Evolutionary conservation across 805 yeast genomes (phyloP), one percentile per base, ranked within the genome.

Genomic region (Sugiyamaella lignohabitans): DNA sequence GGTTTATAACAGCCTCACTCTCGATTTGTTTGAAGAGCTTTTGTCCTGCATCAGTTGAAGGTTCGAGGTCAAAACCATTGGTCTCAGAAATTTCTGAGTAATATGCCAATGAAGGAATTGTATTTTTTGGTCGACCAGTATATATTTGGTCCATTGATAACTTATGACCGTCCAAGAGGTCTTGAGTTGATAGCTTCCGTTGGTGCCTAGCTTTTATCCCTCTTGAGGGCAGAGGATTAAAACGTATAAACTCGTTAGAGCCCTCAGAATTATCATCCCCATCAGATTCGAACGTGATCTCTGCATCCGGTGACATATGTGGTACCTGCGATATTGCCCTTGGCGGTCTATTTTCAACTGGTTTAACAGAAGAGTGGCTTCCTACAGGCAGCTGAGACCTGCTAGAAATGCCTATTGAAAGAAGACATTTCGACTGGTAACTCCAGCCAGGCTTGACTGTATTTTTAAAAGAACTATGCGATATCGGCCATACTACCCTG

Each of bases 201-300:
- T 18, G 18, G 18, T 6, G 21, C 10, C 18, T 20, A 8, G 20
- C 30, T 20, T 38, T 18, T n/a, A 35, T n/a, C 2, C 43, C 14
- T 35, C 40, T 40, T 14, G 22, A 39, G 14, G 49, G 45, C 8
- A 46, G 38, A 17, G 49, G 49, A 5, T 43, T 46, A 43, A 46
- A 46, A 29, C 34, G n/a, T 17, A 46, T 32, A 35, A 46, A 46
- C 20, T 14, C 20, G 10, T 35, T 35, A 17, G 5, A 5, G 18
- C 10, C 20, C 6, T 35, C 32, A 17, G 5, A 5, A 8, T 10
- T 18, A 14, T 35, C 32, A 5, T 18, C 23, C 16, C 16, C 11
- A 27, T 27, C 32, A 8, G 14, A 8, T 27, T 27, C 32, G 14
- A 27, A 27, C 8, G 11, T 27, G 8, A 27, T 27, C 14, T 27